Evolutionary conservation across 805 yeast genomes (phyloP), one percentile per base, ranked within the genome.

Genomic region (Metschnikowia kofuensis): DNA sequence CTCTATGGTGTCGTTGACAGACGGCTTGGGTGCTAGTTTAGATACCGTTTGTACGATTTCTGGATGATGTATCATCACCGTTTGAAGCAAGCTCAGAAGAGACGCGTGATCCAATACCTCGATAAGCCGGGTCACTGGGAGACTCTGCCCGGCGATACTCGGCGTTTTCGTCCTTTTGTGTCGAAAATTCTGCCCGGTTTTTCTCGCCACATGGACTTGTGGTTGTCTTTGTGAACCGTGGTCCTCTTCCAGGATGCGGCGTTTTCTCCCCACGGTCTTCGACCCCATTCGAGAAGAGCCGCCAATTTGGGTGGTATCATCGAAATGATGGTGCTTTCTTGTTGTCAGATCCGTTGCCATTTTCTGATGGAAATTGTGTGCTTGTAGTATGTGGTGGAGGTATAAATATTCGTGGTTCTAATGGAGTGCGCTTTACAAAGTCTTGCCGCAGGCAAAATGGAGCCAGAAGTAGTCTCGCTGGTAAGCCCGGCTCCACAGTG

Each of bases 31-130:
- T 0, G 87, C 76, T 51, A 77, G 59, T 39, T 68, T 64, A 15
- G 72, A 58, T 42, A 89, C 68, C 32, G 82, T 79, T 14, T 64
- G 66, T 1, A 76, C 67, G 7, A 87, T 66, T 58, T 84, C 86
- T 0, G 94, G 94, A 59, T 85, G 84, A 27, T 67, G 66, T 11
- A 72, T 68, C 30, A 88, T 75, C 44, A 89, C 69, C 32, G 73
- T 69, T 27, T 70, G 68, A 30, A 89, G 65, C 41, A 89, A 63
- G 10, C 58, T 57, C 57, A 80, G 82, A 34, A 89, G 70, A 38
- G 80, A 71, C 44, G 71, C 62, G 47, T 78, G 77, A 63, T 84
- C 87, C 50, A 89, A 69, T 8, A 85, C 80, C 63, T 89, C 94
- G 16, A 89, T 73, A 28, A 86, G 66, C 50, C 96, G 74, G 41